Evolutionary conservation across 306 rosid genomes (phyloP).

Genomic region (Fragaria ananassa): DNA sequence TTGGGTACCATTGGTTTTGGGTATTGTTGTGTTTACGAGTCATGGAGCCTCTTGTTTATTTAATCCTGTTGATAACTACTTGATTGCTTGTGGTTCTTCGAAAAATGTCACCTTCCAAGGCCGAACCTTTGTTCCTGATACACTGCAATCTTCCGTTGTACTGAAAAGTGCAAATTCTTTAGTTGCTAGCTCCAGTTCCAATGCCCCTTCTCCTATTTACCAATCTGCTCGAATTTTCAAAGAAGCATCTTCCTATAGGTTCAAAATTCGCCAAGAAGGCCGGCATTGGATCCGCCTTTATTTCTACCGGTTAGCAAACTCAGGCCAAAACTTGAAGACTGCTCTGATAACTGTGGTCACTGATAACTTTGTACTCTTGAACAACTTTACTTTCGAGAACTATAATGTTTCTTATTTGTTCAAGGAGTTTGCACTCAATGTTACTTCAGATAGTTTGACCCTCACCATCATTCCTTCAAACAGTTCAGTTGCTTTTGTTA

Average conservation of each 20-base stretch:
- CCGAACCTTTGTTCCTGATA: constrained; percentile 76
- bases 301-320: constrained; percentile 54
- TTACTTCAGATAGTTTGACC: constrained; percentile 57
- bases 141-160: constrained; percentile 50
- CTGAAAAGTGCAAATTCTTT: constrained; percentile 49
- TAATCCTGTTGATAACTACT: constrained; percentile 67
- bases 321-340: constrained; percentile 49
- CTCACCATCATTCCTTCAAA: constrained; percentile 68
- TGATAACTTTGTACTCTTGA: constrained; percentile 76
- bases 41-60: constrained; percentile 48
- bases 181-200: constrained; percentile 53
- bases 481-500: constrained; percentile 71
- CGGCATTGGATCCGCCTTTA: constrained; percentile 89
- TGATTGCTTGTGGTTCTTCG: constrained; percentile 80
- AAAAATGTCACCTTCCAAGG: constrained; percentile 58
- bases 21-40: constrained; percentile 31
- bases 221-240: constrained; percentile 74
- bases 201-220: constrained; percentile 60
- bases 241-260: constrained; percentile 56
- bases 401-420: constrained; percentile 66
- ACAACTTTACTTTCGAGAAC: constrained; percentile 63
- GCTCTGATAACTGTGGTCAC: constrained; percentile 66
- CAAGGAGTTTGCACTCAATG: constrained; percentile 79
- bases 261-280: constrained; percentile 48
- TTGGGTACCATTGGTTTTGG: constrained; percentile 41